Base-by-base conservation (phyloP, 352 stramenopile genomes). In the Globisporangium recalcitrans region DNA sequence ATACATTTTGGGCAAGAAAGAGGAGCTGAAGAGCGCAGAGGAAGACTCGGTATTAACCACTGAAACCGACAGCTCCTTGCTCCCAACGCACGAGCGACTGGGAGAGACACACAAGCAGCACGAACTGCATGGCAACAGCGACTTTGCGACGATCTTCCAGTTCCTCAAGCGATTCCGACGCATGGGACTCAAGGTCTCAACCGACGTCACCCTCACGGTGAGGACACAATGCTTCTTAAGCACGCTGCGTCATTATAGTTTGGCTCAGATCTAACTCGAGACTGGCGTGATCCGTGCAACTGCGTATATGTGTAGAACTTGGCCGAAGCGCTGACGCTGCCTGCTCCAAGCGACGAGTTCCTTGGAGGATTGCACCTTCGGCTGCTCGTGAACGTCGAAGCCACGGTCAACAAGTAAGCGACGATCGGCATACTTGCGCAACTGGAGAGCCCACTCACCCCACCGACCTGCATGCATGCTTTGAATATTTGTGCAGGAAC, bases 131-230 rank as follows among this genome's bases (percentile, higher is more conserved):
- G 21, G 52, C 9, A 60, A 75, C 59, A 73, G 67, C 22, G 69
- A 90, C 51, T 90, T 88, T 55, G 78, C 80, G 11, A 68, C 72
- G 0, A 69, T 85, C 11, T 90, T 88, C 53, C 65, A 84, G 49
- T 90, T 90, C 54, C 68, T 90, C 52, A 84, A 88, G 63, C 75
- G 82, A 7, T 90, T 91, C 27, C 69, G 77, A 2, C 68, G 69
- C 46, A 67, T 89, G 31, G 79, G 76, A 26, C 68, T 91, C 31
- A 82, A 84, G 55, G 61, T 87, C 36, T 64, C 66, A 4, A 73
- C 64, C 10, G 70, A 82, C 3, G 44, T 78, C 31, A 86, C 75
- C 0, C 52, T 90, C 7, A 54, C 81, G 42, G 77, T 89, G 13
- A 40, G 34, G 64, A 24, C n/a, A n/a, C n/a, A n/a, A n/a, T n/a